Percentiles rank a stretch among this genome's conserved stretches.
These are phyloP conservation scores for Bruguiera sexangula DNA, from an alignment of 345 rosid genomes.

Conservation along the genomic window DNA sequence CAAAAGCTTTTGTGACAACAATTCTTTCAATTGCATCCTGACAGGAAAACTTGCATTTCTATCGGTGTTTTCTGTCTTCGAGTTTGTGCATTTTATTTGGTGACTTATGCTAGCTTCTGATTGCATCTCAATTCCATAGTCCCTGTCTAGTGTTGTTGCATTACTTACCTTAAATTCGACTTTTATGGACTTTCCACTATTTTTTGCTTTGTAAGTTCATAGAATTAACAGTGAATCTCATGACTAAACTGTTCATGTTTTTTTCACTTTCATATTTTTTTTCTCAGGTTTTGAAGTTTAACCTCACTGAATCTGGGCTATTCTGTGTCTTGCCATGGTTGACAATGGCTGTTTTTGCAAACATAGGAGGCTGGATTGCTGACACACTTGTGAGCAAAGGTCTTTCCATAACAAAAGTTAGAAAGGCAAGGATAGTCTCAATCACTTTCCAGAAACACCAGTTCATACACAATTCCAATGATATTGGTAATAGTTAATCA, in stretches of 20 bases:
- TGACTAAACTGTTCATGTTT: neutral
- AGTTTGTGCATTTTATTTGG: too few species aligned
- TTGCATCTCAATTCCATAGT: neutral
- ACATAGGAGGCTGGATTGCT: slow-evolving; percentile 98
- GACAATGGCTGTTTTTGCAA: slow-evolving; percentile 92
- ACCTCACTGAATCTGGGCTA: slow-evolving; percentile 94
- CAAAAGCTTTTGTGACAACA: neutral
- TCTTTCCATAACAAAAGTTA: slow-evolving; percentile 80
- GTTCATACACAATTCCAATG: neutral
- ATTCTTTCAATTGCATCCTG: neutral
- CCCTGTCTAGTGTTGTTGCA: neutral
- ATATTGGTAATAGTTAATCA: neutral
- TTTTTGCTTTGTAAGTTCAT: too few species aligned
- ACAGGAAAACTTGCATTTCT: too few species aligned
- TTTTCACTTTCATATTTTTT: slow-evolving; percentile 12
- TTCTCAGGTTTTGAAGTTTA: slow-evolving; percentile 87
- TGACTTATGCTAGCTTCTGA: neutral
- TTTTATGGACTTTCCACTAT: too few species aligned
- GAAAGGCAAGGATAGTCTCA: slow-evolving; percentile 62
- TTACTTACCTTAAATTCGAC: neutral
- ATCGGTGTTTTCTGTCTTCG: too few species aligned
- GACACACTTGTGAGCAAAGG: slow-evolving; percentile 95
- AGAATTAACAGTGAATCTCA: neutral
- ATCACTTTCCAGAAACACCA: neutral
- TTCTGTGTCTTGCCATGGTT: slow-evolving; percentile 96